Evolutionary conservation across 1,284 basidiomycete species (phyloP).

Genomic region (Cryptococcus amylolentus): DNA sequence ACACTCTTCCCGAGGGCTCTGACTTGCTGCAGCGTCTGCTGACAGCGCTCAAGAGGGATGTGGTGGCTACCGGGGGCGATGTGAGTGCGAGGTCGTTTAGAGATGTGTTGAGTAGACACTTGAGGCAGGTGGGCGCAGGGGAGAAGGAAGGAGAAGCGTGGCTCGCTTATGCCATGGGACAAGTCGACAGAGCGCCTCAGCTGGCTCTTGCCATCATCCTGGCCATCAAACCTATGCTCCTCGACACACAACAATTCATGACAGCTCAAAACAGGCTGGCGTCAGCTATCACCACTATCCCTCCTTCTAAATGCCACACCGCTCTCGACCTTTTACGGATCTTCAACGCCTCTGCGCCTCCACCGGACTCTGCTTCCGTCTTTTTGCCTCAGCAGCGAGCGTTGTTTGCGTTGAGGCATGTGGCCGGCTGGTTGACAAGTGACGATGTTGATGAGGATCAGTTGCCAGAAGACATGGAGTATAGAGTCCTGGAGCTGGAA

Average conservation of each 20-base stretch:
- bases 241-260: conserved; percentile 70
- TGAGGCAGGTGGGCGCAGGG: conserved; percentile 58
- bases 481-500: conserved; percentile 71
- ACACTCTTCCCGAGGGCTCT: conserved; percentile 6
- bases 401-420: conserved; percentile 82
- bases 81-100: conserved; percentile 60
- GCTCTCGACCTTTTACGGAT: conserved; percentile 65
- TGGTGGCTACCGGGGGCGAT: conserved; percentile 49
- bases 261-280: conserved; percentile 87
- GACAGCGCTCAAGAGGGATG: conserved; percentile 35
- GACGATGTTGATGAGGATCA: conserved; percentile 64
- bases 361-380: conserved; percentile 70
- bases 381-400: conserved; percentile 84
- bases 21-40: conserved; percentile 39
- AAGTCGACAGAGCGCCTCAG: conserved; percentile 64
- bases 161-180: conserved; percentile 62
- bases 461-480: conserved; percentile 69
- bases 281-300: conserved; percentile 68
- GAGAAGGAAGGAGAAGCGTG: conserved; percentile 69
- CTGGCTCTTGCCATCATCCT: conserved; percentile 63
- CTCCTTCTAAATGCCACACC: conserved; percentile 55
- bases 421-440: conserved; percentile 76
- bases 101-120: conserved; percentile 59
- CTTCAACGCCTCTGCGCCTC: conserved; percentile 73
- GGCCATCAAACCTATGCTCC: conserved; percentile 61